Evolutionary conservation across 768 basidiomycete species (phyloP).

Genomic region (Suillus subaureus): DNA sequence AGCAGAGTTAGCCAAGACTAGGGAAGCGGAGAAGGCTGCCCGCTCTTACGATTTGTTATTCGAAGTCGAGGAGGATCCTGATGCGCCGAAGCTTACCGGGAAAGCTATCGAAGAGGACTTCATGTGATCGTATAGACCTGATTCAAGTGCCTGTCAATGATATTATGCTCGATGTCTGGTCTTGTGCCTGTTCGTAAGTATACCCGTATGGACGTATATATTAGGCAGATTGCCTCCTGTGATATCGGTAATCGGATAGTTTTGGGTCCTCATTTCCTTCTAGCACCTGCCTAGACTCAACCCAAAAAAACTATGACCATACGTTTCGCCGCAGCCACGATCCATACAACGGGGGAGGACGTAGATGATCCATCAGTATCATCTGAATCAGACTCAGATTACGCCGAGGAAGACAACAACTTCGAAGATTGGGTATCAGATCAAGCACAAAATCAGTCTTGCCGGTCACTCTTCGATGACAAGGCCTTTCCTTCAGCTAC

Average conservation of each 20-base stretch:
- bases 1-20: slow-evolving; percentile 64
- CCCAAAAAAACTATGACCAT: slow-evolving; percentile 28
- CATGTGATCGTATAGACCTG: slow-evolving; percentile 53
- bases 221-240: slow-evolving; percentile 13
- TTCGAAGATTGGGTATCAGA: slow-evolving; percentile 86
- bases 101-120: slow-evolving; percentile 87
- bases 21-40: slow-evolving; percentile 87
- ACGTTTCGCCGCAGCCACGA: slow-evolving; percentile 24
- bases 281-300: background rate
- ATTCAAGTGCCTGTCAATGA: slow-evolving; percentile 4
- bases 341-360: slow-evolving; percentile 11
- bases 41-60: slow-evolving; percentile 86
- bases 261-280: background rate
- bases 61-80: slow-evolving; percentile 61
- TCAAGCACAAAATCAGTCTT: slow-evolving; percentile 52
- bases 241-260: slow-evolving; percentile 8
- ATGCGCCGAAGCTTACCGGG: slow-evolving; percentile 55
- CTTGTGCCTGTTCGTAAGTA: background rate
- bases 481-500: slow-evolving; percentile 57
- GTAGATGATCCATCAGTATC: slow-evolving; percentile 16
- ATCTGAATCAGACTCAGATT: slow-evolving; percentile 26
- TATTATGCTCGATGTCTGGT: background rate
- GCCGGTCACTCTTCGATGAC: slow-evolving; percentile 78
- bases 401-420: slow-evolving; percentile 53
- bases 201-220: slow-evolving; percentile 4